Conservation (phyloP, 2,329 filamentous ascomycete species). For the Phyllosticta capitalensis region DNA sequence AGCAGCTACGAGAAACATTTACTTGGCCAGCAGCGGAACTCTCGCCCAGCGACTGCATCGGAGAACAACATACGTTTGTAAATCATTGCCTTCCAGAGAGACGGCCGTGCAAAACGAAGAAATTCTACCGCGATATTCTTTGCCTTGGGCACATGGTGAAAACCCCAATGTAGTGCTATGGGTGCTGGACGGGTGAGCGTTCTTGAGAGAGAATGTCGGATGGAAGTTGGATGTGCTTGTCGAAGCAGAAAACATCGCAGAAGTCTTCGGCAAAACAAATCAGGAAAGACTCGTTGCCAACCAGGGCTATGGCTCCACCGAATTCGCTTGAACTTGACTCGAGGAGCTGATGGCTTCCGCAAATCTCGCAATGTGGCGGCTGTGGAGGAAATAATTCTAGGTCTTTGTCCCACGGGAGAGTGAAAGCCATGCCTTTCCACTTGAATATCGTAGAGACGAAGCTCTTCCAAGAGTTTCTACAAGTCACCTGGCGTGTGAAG, state of each 20-base stretch:
- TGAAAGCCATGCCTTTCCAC: not conserved
- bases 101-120: too few relatives aligned
- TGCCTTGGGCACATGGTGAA: too few relatives aligned
- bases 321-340: too few relatives aligned
- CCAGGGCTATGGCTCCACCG: too few relatives aligned
- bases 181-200: not conserved
- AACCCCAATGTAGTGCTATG: too few relatives aligned
- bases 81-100: too few relatives aligned
- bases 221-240: slow-evolving; percentile 9
- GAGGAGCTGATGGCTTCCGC: not conserved
- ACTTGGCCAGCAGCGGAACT: not conserved
- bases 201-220: not conserved
- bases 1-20: not conserved
- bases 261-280: not conserved
- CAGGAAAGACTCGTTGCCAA: slow-evolving; percentile 10
- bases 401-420: not conserved
- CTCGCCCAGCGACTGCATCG: not conserved
- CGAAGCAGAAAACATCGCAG: slow-evolving; percentile 11
- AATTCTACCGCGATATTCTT: too few relatives aligned
- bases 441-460: not conserved
- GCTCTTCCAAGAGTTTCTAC: not conserved
- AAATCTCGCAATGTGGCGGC: too few relatives aligned
- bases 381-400: too few relatives aligned
- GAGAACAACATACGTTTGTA: too few relatives aligned
- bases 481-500: not conserved